Evolutionary conservation across 148 eudicot species (phyloP), one percentile per base, ranked within the genome.

Genomic region (Vaccinium vitisidaea): DNA sequence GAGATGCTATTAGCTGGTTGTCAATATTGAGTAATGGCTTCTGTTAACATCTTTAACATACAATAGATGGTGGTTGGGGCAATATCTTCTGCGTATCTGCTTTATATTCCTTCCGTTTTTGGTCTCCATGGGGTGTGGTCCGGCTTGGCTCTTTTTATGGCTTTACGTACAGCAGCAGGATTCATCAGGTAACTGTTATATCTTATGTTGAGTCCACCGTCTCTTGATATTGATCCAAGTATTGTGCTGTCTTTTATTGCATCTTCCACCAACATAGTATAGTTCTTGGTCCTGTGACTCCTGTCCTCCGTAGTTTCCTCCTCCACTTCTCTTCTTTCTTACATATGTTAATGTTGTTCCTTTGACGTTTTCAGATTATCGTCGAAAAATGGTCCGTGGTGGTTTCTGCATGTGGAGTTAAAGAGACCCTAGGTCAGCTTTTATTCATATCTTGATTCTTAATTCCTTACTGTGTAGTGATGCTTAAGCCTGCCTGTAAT

Each of bases 91-190:
- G 91, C 87, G 16, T 91, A 93, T 85, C 78, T 93, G 90, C 88
- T 93, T 25, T 94, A 88, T 87, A 93, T 92, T 89, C 90, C 99
- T 79, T 70, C 87, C 6, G 83, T 90, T 43, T 86, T 90, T 32
- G 98, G 98, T 80, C 95, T 96, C 85, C 93, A 85, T 82, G 99
- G 98, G 77, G 98, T 96, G 80, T 96, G 99, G 99, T 82, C 90
- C 5, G 98, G 99, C 59, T 81, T 96, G 91, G 89, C 96, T 63
- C 85, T 95, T 82, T 93, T 96, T 81, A 96, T 96, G 99, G 96
- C 89, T 78, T 88, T 95, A 82, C 93, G 98, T 25, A 88, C 83
- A 83, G 88, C 89, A 58, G 98, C 99, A 14, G 99, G 99, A 82
- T 87, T 61, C 87, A 61, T 94, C 89, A 95, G 98, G 99, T 96